Conservation (phyloP, 176 grass and related monocot species). For the Microstegium vimineum region DNA sequence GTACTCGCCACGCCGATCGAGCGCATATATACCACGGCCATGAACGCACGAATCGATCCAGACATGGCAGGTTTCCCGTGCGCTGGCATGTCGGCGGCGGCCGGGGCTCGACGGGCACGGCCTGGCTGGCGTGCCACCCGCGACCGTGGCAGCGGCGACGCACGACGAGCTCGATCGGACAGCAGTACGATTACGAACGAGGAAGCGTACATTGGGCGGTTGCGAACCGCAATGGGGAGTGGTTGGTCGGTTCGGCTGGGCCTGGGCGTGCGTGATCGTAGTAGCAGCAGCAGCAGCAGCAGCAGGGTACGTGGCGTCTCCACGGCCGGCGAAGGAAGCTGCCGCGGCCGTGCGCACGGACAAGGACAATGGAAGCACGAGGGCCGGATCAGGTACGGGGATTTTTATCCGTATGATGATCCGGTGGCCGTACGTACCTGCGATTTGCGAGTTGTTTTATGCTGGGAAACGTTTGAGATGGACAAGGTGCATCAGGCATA, state of each 20-base stretch:
- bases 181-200: not conserved
- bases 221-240: not conserved
- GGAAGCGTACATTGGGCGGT: conserved; percentile 19
- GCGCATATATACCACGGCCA: conserved; percentile 20
- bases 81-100: conserved; percentile 23
- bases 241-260: not conserved
- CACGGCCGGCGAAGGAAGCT: conserved; percentile 10
- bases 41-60: not conserved
- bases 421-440: not conserved
- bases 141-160: not conserved
- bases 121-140: conserved; percentile 36
- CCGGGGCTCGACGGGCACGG: not conserved
- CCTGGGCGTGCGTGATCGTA: not conserved
- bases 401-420: not conserved
- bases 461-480: too few species aligned
- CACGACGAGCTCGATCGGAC: not conserved
- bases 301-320: conserved; percentile 1
- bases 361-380: too few species aligned
- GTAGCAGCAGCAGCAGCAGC: not conserved
- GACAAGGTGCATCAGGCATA: not conserved
- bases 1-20: too few species aligned
- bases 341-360: conserved; percentile 1
- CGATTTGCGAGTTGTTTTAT: not conserved
- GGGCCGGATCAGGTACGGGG: not conserved
- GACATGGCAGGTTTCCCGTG: not conserved